Evolutionary conservation across 2,329 filamentous ascomycete species (phyloP), one percentile per base, ranked within the genome.

Genomic region (Colletotrichum sp.): DNA sequence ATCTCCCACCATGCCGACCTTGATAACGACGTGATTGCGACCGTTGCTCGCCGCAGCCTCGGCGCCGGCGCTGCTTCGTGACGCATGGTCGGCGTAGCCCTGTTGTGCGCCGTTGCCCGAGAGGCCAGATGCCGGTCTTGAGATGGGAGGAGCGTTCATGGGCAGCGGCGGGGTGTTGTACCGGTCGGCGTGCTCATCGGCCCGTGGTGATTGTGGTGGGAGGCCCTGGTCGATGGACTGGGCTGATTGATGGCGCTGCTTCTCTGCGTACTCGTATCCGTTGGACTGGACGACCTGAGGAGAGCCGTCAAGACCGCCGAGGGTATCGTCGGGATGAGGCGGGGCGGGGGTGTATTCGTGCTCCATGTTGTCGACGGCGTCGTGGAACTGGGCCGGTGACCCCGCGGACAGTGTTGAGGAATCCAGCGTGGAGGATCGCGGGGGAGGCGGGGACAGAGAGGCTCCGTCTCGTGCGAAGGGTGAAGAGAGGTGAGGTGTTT

Each of bases 1-100:
- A 87, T 99, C 97, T 63, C 97, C 97, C 62, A 99, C 97, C 97
- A 99, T 99, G 82, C 97, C 97, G 68, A 99, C 97, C 87, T 99
- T 99, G 90, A 99, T 99, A 73, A 99, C 97, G 49, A 99, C 97
- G 81, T 93, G 92, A 83, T 93, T 93, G 77, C 92, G 88, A 63
- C 90, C 89, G 78, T 90, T 90, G 75, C 80, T 80, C 77, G 82
- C 79, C 32, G 76, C 76, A 32, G 79, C 82, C 49, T 77, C 79
- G 32, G 81, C 83, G 68, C 86, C 83, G 21, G 82, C 84, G 68
- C 85, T 84, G 79, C 85, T 81, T 79, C 85, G 81, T 77, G 88
- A 81, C 26, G 85, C 85, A 36, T 89, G 88, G 69, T 91, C 89
- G 30, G 83, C 79, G 63, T 85, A 84, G 30, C 85, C 84, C 76